These are phyloP conservation scores for Fraxinus greggii DNA, from an alignment of 305 asterid genomes.

Conservation along the genomic window DNA sequence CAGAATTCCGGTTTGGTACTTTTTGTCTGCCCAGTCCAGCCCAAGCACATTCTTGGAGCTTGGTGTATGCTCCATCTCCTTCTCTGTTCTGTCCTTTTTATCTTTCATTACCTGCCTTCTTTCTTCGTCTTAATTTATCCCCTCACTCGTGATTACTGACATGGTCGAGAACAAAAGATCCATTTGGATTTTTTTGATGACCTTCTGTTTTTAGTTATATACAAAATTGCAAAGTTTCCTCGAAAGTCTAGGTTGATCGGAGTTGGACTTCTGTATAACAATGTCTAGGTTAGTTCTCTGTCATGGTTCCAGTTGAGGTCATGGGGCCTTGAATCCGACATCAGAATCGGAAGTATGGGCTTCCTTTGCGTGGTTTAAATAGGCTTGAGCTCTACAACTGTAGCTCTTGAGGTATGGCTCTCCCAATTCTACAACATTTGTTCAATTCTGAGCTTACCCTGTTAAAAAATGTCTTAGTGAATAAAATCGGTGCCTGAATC, in stretches of 20 bases:
- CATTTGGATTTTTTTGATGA: neutral
- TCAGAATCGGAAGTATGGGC: no score
- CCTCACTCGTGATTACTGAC: neutral
- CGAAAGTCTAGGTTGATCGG: neutral
- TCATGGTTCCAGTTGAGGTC: no score
- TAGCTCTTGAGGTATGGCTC: slow-evolving; percentile 58
- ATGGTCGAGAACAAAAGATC: neutral
- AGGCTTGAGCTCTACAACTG: slow-evolving; percentile 65
- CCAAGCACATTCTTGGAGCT: no score
- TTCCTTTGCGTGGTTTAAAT: slow-evolving; percentile 49
- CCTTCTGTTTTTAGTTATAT: neutral
- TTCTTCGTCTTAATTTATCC: neutral
- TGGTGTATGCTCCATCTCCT: no score
- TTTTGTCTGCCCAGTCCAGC: no score
- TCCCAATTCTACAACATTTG: slow-evolving; percentile 48
- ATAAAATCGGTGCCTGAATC: neutral
- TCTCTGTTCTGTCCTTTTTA: no score
- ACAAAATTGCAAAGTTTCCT: neutral
- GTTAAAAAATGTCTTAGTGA: neutral
- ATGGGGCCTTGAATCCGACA: no score
- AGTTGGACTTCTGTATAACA: neutral
- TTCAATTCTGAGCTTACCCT: neutral
- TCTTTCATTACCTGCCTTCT: neutral
- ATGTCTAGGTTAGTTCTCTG: slow-evolving; percentile 27
- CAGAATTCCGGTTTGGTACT: no score